Conservation (phyloP, 345 rosid genomes). For the Bruguiera parviflora region DNA sequence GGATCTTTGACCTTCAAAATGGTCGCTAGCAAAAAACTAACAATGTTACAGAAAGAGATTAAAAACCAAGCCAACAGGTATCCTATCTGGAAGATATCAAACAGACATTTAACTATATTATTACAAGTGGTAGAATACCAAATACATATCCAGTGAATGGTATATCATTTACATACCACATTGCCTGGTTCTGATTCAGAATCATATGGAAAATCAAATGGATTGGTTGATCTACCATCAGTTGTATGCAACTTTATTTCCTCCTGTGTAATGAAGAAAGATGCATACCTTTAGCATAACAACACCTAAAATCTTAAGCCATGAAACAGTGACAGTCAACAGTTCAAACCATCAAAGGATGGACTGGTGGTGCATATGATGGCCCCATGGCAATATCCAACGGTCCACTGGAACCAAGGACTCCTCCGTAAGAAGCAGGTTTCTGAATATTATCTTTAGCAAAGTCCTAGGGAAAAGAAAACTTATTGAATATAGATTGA, state of each 20-base stretch:
- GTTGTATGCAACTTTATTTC: constrained; percentile 35
- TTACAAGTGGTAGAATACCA: background rate
- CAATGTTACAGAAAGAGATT: too few species aligned
- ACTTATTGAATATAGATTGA: constrained; percentile 19
- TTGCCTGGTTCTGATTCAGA: constrained; percentile 49
- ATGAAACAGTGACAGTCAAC: constrained; percentile 1
- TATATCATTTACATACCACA: constrained; percentile 45
- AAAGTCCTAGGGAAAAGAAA: constrained; percentile 34
- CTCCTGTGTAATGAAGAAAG: constrained; percentile 40
- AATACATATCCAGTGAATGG: background rate
- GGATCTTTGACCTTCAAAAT: too few species aligned
- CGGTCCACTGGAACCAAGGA: constrained; percentile 27
- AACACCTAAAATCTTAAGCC: background rate
- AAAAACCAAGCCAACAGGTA: too few species aligned
- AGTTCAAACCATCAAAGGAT: constrained; percentile 41
- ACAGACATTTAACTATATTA: constrained; percentile 4
- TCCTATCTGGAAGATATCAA: too few species aligned
- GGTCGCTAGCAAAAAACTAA: too few species aligned
- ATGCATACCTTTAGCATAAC: constrained; percentile 5
- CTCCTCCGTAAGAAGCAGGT: constrained; percentile 25
- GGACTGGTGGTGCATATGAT: constrained; percentile 32
- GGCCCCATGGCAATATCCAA: constrained; percentile 31
- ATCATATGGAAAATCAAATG: constrained; percentile 86
- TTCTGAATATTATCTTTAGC: constrained; percentile 29
- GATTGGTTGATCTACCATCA: constrained; percentile 62